Evolutionary conservation across 805 yeast genomes (phyloP).

Genomic region (Metschnikowia corniflorae): DNA sequence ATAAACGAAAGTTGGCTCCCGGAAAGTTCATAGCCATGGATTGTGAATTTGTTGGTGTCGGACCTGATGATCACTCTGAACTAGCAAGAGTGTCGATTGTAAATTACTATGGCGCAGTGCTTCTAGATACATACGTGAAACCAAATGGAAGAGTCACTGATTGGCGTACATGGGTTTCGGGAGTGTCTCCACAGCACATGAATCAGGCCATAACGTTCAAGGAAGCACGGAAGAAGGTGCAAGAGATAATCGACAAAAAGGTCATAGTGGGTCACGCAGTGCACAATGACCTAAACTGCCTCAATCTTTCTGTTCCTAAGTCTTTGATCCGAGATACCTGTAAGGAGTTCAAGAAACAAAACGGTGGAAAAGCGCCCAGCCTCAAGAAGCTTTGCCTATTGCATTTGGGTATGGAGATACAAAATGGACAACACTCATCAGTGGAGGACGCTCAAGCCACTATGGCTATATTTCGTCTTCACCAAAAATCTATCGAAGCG

Average conservation of each 20-base stretch:
- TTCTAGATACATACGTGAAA: slow-evolving; percentile 70
- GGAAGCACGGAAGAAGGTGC: slow-evolving; percentile 53
- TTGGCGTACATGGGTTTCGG: slow-evolving; percentile 93
- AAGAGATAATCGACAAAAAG: slow-evolving; percentile 33
- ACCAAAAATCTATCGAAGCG: slow-evolving; percentile 58
- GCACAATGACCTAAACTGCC: slow-evolving; percentile 68
- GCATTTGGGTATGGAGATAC: slow-evolving; percentile 59
- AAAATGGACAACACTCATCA: slow-evolving; percentile 75
- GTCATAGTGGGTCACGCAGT: slow-evolving; percentile 84
- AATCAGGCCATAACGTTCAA: slow-evolving; percentile 60
- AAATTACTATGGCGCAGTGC: slow-evolving; percentile 68
- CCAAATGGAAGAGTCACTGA: slow-evolving; percentile 78
- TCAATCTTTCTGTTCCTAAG: slow-evolving; percentile 66
- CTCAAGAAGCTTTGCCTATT: slow-evolving; percentile 62
- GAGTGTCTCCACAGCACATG: slow-evolving; percentile 72
- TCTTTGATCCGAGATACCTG: slow-evolving; percentile 71
- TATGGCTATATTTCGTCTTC: slow-evolving; percentile 69
- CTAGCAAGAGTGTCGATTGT: slow-evolving; percentile 87
- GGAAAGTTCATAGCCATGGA: slow-evolving; percentile 83
- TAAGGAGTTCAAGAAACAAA: slow-evolving; percentile 52
- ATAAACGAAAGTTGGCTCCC: slow-evolving; percentile 37
- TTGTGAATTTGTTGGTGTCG: slow-evolving; percentile 94
- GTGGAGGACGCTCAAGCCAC: slow-evolving; percentile 89
- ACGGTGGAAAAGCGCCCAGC: slow-evolving; percentile 70
- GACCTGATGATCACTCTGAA: slow-evolving; percentile 60